phyloP scores from a whole-genome alignment of 805 yeast genomes.

The Myxozyma neglecta region DNA sequence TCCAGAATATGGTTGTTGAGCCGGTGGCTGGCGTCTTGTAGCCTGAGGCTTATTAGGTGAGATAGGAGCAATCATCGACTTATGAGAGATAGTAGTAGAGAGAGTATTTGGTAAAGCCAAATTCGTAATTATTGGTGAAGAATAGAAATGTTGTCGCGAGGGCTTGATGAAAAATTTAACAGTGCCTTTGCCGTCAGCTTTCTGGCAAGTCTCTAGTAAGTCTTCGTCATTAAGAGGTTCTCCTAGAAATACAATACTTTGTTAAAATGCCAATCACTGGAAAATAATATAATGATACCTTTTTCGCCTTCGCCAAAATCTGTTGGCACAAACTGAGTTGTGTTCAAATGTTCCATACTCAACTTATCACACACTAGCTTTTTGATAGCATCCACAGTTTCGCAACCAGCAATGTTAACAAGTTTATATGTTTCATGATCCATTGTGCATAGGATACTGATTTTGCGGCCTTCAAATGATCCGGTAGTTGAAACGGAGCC shows the following conservation, averaged over 20 bases:
- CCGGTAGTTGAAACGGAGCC: neutral
- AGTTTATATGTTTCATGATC: constrained; percentile 61
- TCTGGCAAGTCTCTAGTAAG: constrained; percentile 14
- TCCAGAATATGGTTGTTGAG: constrained; percentile 10
- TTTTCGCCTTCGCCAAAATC: constrained; percentile 27
- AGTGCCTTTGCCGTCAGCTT: constrained; percentile 26
- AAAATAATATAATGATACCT: constrained; percentile 7
- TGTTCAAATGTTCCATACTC: constrained; percentile 35
- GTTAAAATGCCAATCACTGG: neutral
- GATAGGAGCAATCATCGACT: neutral
- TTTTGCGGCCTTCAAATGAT: constrained; percentile 2
- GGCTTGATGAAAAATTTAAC: constrained; percentile 32
- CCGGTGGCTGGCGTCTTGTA: neutral
- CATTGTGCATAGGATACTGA: constrained; percentile 55
- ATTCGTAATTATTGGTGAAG: constrained; percentile 16
- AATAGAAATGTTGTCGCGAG: neutral
- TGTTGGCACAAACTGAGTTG: constrained; percentile 18
- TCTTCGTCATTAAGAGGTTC: constrained; percentile 27
- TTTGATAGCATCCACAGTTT: constrained; percentile 68
- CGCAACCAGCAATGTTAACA: constrained; percentile 47
- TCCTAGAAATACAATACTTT: constrained; percentile 4
- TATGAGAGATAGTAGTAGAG: neutral
- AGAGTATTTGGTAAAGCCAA: neutral
- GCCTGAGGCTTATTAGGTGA: neutral
- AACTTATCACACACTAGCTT: constrained; percentile 39